Conservation (phyloP, 129 eudicot genomes). For the Escallonia herrerae region DNA sequence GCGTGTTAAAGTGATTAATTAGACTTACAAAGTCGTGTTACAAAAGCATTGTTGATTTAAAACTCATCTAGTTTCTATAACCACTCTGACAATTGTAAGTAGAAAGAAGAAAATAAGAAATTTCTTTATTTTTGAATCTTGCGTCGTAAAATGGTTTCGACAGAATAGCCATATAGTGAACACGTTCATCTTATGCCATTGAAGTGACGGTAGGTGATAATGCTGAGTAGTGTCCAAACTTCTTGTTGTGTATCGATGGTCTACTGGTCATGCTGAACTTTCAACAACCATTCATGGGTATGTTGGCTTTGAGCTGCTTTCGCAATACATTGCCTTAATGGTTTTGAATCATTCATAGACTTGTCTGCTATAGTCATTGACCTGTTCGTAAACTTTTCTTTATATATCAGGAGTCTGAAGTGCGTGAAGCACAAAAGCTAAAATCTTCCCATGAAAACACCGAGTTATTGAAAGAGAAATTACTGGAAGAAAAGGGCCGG, state of each 20-base stretch:
- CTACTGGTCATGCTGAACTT: background rate
- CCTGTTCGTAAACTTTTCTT: background rate
- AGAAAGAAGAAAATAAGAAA: no score
- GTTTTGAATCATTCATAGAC: background rate
- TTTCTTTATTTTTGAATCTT: no score
- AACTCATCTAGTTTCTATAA: no score
- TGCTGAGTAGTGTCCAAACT: background rate
- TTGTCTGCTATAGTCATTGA: background rate
- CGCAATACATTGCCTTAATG: background rate
- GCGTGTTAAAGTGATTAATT: no score
- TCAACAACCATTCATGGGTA: background rate
- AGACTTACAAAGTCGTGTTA: no score
- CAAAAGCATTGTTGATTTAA: no score
- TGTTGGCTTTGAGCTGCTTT: background rate
- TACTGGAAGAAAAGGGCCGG: constrained; percentile 62
- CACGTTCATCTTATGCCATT: background rate
- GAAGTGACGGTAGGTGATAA: no score
- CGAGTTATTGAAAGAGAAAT: constrained; percentile 75
- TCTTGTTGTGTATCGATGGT: background rate
- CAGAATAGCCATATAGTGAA: no score
- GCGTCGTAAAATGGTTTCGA: no score
- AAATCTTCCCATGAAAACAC: constrained; percentile 74
- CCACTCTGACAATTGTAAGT: no score
- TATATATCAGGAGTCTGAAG: constrained; percentile 75
- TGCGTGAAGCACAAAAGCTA: constrained; percentile 79